Conservation (phyloP, 2,329 filamentous ascomycete genomes). For the Hypoxylon sp. region DNA sequence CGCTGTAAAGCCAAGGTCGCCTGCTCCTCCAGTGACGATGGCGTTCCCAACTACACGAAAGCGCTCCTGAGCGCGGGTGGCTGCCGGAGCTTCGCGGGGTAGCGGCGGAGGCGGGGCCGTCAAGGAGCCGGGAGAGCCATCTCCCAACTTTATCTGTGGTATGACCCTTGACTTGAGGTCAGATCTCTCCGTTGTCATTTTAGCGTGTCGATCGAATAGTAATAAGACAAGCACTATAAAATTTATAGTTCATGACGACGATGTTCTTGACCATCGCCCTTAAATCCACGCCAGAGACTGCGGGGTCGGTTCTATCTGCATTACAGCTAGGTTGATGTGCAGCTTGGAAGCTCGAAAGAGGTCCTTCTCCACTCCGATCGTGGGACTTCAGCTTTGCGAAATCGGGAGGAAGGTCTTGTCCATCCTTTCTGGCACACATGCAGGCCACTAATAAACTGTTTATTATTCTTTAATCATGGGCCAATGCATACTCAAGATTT, state of each 20-base stretch:
- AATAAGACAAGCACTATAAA: constrained; percentile 2
- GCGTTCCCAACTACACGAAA: constrained; percentile 50
- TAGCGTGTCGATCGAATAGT: constrained; percentile 8
- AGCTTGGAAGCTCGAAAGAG: constrained; percentile 14
- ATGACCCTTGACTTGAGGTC: constrained; percentile 45
- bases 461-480: constrained; percentile 4
- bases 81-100: constrained; percentile 37
- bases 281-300: constrained; percentile 29
- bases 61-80: constrained; percentile 45
- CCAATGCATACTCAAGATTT: constrained; percentile 3
- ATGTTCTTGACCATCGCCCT: not conserved
- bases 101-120: constrained; percentile 47
- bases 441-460: not conserved
- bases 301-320: constrained; percentile 28
- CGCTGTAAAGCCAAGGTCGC: constrained; percentile 49
- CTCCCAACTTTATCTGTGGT: constrained; percentile 46
- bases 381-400: constrained; percentile 16
- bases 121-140: constrained; percentile 42
- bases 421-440: not conserved
- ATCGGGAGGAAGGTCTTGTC: constrained; percentile 15
- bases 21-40: constrained; percentile 52
- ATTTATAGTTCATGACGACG: not conserved
- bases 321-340: constrained; percentile 8
- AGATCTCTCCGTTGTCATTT: constrained; percentile 46
- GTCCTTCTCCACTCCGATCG: constrained; percentile 27